These are phyloP conservation scores for Amanita polypyramis DNA, from an alignment of 768 basidiomycete species.

Conservation along the genomic window DNA sequence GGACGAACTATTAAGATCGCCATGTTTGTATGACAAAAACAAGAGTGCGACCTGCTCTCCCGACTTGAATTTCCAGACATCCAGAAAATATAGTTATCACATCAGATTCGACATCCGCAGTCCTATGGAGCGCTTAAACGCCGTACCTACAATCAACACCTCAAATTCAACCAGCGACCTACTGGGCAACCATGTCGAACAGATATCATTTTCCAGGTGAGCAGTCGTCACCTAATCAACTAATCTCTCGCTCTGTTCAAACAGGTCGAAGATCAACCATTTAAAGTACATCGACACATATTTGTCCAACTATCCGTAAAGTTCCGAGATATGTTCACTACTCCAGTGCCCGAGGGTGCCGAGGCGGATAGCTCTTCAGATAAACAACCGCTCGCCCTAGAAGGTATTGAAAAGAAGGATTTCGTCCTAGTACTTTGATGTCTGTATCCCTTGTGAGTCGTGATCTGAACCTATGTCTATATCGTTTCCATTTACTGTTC, in stretches of 20 bases:
- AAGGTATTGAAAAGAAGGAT: constrained; percentile 15
- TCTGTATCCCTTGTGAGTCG: no score
- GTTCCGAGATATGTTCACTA: constrained; percentile 16
- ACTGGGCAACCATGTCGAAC: background rate
- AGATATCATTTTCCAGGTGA: constrained; percentile 1
- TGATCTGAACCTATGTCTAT: background rate
- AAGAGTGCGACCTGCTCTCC: no score
- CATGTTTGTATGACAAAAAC: no score
- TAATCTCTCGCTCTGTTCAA: background rate
- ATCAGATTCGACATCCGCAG: no score
- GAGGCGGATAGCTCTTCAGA: constrained; percentile 14
- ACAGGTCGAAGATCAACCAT: constrained; percentile 19
- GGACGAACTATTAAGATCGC: no score
- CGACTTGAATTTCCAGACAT: no score
- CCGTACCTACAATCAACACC: no score
- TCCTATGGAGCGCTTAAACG: no score
- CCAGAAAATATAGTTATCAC: no score
- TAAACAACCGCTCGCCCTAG: constrained; percentile 16
- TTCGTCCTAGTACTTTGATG: constrained; percentile 16
- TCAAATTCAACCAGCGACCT: no score
- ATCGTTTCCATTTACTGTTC: background rate
- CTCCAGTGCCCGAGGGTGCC: constrained; percentile 10
- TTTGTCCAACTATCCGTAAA: constrained; percentile 16
- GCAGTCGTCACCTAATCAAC: background rate
- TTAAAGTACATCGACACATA: constrained; percentile 18